Base-by-base conservation (phyloP, 306 rosid species). In the Cucurbita pepo region DNA sequence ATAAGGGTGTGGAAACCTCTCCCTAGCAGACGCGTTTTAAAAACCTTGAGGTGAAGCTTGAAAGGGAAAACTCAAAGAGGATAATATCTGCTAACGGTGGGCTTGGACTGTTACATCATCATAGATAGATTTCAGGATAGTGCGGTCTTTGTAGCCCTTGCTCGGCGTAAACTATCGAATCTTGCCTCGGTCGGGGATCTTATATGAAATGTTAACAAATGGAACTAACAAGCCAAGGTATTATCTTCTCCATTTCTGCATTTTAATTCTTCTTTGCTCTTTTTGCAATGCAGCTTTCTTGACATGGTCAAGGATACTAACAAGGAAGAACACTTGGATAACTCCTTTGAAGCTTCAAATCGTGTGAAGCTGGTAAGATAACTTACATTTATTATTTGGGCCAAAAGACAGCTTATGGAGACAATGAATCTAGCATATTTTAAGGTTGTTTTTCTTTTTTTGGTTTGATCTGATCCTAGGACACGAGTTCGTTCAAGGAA, bases 361-460 rank as follows among this genome's bases (percentile, higher is more conserved):
- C 78, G 77, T 76, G 77, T 65, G 56, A 91, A 89, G 67, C 83
- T 89, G 99, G 99, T 95, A 82, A 75, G 76, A 21, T 78, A 69
- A 13, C 66, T 71, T 63, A 14, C 44, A 14, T 41, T 41, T 57
- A 47, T 57, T 72, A 18, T 75, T 38, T 53, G 16, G 5, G 14
- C 44, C 44, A 59, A 16, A 50, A 66, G 55, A 59, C 59, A 56
- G 52, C 13, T 21, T 56, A 11, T 56, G 11, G 54, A 45, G 71
- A 22, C 72, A 22, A 12, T 22, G 7, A 13, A 61, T 66, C 10
- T 8, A 41, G 69, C 45, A 25, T 10, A 1, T 79, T 30, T 50
- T 19, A 73, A 8, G 58, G 77, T 70, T 72, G 80, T 67, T 21
- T 25, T 22, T 22, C 1, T 80, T 78, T 76, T 38, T 71, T 7